Evolutionary conservation across 495 filamentous ascomycete species (phyloP), one percentile per base, ranked within the genome.

Genomic region (Evernia prunastri): DNA sequence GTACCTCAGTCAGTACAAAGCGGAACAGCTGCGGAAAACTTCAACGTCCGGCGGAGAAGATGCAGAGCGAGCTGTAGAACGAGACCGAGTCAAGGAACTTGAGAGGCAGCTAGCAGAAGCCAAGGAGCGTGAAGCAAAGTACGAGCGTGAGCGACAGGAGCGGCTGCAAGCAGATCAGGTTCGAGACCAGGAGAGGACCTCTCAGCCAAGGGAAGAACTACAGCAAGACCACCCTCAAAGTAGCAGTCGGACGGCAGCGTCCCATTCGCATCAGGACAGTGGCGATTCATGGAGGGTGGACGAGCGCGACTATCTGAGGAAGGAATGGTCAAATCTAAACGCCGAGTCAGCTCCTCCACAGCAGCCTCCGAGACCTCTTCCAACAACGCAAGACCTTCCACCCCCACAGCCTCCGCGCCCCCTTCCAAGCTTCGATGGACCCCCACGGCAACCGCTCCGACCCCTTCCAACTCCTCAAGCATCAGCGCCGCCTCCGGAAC

Each of bases 91-190:
- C 63, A 82, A 84, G 66, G 85, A 96, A 69, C 81, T 97, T 13
- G 94, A 97, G 73, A 81, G 85, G 35, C 89, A 97, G 73, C 81
- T 98, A 3, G 89, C 91, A 71, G 78, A 85, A 66, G 94, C 94
- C 4, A 88, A 92, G 66, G 86, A 93, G 66, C 86, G 94, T 13
- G 94, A 98, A 71, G 81, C 80, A 45, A 81, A 91, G 71, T 98
- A 97, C 69, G 83, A 96, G 73, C 80, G 79, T 47, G 91, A 92
- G 72, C 85, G 92, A 53, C 86, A 92, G 72, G 85, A 81, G 43
- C 82, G 83, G 25, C 69, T 77, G 33, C 70, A 71, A 64, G 70
- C 71, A 63, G 66, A 69, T 67, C 53, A 58, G 47, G 61, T 61
- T 36, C 71, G 68, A 58, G 56, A 73, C 49, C 60, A 75, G 53